Percentiles rank a stretch among this genome's conserved stretches.
These are phyloP conservation scores for Zygosaccharomyces lentus DNA, from an alignment of 805 yeast genomes.

Conservation along the genomic window DNA sequence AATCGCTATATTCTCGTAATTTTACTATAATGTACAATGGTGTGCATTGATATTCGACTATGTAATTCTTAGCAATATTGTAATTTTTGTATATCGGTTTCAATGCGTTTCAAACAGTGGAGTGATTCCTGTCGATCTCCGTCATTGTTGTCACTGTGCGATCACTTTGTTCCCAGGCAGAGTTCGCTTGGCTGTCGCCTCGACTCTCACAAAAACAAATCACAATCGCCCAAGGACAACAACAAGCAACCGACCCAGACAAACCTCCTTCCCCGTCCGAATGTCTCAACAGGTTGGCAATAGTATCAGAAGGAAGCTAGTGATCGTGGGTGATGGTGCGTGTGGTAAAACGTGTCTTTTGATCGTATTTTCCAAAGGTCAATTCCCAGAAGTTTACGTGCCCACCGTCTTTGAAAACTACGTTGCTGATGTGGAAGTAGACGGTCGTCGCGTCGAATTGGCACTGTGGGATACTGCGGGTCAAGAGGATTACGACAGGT, in stretches of 20 bases:
- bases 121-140: neutral
- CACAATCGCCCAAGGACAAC: conserved; percentile 2
- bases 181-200: conserved; percentile 2
- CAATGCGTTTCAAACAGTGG: neutral
- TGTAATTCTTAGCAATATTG: neutral
- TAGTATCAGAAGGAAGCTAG: conserved; percentile 67
- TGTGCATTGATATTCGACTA: neutral
- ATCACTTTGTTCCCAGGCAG: neutral
- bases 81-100: neutral
- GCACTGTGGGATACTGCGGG: conserved; percentile 99
- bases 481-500: conserved; percentile 94
- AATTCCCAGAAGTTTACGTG: conserved; percentile 90
- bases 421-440: conserved; percentile 92
- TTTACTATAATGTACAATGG: neutral
- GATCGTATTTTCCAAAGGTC: conserved; percentile 81
- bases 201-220: conserved; percentile 7
- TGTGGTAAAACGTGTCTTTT: conserved; percentile 93
- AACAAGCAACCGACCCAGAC: neutral
- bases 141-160: neutral
- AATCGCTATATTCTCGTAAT: no score
- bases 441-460: conserved; percentile 86
- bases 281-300: conserved; percentile 34
- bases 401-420: conserved; percentile 97
- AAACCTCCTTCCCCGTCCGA: neutral
- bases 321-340: conserved; percentile 96